Conservation (phyloP, 176 grass and related monocot species). For the Paspalum vaginatum region DNA sequence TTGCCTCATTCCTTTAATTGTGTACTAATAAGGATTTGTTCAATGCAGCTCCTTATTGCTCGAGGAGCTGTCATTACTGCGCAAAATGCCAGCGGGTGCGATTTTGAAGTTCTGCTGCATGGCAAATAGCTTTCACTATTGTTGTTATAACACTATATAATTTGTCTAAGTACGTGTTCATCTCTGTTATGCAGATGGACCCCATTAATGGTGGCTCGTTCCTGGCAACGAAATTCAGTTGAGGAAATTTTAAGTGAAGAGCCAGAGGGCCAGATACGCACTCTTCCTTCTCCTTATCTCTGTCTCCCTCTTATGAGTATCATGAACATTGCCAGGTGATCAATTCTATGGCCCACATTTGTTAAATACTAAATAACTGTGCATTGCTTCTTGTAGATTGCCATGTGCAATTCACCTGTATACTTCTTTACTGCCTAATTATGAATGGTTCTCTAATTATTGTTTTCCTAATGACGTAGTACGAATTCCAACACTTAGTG, state of each 20-base stretch:
- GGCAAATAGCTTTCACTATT: constrained; percentile 7
- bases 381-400: not conserved
- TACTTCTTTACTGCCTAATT: constrained; percentile 1
- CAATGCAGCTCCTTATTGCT: constrained; percentile 83
- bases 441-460: not conserved
- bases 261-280: constrained; percentile 39
- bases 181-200: constrained; percentile 67
- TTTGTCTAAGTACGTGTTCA: constrained; percentile 17
- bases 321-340: constrained; percentile 89
- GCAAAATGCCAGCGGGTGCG: constrained; percentile 75
- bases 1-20: constrained; percentile 22
- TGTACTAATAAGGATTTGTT: constrained; percentile 26
- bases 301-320: constrained; percentile 95
- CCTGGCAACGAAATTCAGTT: constrained; percentile 80
- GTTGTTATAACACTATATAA: constrained; percentile 8
- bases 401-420: not conserved
- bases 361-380: constrained; percentile 13
- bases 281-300: constrained; percentile 80
- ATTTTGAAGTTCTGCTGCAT: constrained; percentile 19
- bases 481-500: constrained; percentile 5
- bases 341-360: not conserved
- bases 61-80: constrained; percentile 69
- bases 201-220: constrained; percentile 79
- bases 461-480: constrained; percentile 9
- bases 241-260: constrained; percentile 76